Evolutionary conservation across 106 monocot genomes (phyloP), one percentile per base, ranked within the genome.

Genomic region (Dendrobium nobile): DNA sequence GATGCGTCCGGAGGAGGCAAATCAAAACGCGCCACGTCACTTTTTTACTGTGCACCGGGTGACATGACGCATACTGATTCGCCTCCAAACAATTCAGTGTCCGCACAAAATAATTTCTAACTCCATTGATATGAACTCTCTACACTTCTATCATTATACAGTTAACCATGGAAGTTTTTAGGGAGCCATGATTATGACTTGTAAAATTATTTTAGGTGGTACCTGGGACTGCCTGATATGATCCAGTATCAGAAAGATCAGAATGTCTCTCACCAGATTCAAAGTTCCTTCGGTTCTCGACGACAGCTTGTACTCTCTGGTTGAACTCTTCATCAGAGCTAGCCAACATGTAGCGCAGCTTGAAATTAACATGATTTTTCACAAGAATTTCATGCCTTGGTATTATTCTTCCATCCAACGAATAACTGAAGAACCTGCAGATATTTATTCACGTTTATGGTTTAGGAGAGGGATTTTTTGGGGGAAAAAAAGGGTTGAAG

Each of bases 401-500:
- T 56, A 87, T 80, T 84, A 96, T 96, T 85, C 96, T 89, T 26
- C 80, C 92, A 10, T 96, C 95, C 65, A 96, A 74, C 3, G 94
- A 94, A 81, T 96, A 96, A 82, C 96, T 96, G 68, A 96, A 90
- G 78, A 90, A 96, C 82, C 96, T 96, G 90, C 67, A 73, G 64
- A 74, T 28, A 11, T 4, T 56, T 56, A 56, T 2, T 3, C 56
- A 56, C 2, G 56, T 56, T 56, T 1, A 31, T 1, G 31, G 1
- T 1, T 31, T 1, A 56, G 0, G 15, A 19, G 18, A 55, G 55
- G 13, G 45, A 1, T 1, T 9, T 45, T 7, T 45, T 7, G 8
- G 0, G 13, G 13, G 13, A 2, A 51, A 51, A 51, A 51, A 13
- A 51, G 1, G 13, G 51, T 51, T 15, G 15, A 11, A 51, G 3